Conservation (phyloP, 2,329 filamentous ascomycete genomes). For the Venturiaceae sp. region DNA sequence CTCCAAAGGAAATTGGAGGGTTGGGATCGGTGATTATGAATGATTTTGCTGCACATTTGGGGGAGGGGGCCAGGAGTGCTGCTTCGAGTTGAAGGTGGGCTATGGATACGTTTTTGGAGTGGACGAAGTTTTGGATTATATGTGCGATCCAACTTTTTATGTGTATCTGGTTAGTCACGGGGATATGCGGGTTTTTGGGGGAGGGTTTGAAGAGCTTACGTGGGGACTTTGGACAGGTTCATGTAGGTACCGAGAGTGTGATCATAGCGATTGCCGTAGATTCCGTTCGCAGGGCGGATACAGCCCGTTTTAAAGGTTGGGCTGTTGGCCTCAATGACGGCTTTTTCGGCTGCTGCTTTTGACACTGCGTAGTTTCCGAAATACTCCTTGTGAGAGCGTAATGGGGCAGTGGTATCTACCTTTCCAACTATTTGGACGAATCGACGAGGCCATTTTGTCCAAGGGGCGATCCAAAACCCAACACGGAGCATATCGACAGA, state of each 20-base stretch:
- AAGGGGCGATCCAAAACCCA: constrained; percentile 34
- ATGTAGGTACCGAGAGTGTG: constrained; percentile 11
- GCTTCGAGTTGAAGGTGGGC: constrained; percentile 45
- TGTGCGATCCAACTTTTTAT: constrained; percentile 33
- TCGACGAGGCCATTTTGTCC: constrained; percentile 28
- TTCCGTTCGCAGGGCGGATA: constrained; percentile 43
- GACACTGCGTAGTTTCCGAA: constrained; percentile 38
- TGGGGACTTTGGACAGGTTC: not conserved
- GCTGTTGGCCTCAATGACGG: constrained; percentile 37
- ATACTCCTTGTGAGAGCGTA: constrained; percentile 32
- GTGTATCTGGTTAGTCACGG: constrained; percentile 28
- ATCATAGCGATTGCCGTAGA: constrained; percentile 42
- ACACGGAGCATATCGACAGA: constrained; percentile 35
- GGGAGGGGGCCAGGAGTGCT: constrained; percentile 33
- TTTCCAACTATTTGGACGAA: constrained; percentile 35
- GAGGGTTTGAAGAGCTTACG: not conserved
- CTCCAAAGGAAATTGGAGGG: constrained; percentile 31
- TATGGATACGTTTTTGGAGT: constrained; percentile 42
- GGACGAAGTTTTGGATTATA: constrained; percentile 41
- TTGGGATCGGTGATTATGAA: constrained; percentile 43
- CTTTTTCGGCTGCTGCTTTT: constrained; percentile 42
- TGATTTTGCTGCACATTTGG: constrained; percentile 31
- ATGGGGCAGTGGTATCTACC: constrained; percentile 23
- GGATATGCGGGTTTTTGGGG: too few species aligned
- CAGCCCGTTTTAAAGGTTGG: constrained; percentile 40